Conservation (phyloP, 2,329 filamentous ascomycete species). For the Rutstroemia sp. region DNA sequence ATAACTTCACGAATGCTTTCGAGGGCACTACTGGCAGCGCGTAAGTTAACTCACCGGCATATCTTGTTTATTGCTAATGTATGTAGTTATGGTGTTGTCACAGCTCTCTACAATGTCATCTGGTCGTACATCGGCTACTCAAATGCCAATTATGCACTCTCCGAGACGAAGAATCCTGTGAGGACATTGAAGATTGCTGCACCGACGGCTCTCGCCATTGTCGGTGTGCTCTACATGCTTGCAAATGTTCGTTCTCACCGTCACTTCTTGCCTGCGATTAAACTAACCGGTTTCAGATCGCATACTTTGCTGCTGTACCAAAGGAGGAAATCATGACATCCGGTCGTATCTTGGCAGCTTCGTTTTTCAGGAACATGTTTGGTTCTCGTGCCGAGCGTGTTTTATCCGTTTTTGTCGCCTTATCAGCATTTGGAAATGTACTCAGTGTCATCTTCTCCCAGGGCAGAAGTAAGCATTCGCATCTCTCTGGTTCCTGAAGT, state of each 20-base stretch:
- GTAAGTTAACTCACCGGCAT: constrained; percentile 26
- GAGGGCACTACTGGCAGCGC: constrained; percentile 57
- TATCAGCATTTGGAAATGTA: constrained; percentile 62
- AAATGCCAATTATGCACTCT: constrained; percentile 60
- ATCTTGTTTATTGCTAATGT: not conserved
- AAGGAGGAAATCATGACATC: constrained; percentile 45
- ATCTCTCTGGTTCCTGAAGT: not conserved
- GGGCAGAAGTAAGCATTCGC: constrained; percentile 37
- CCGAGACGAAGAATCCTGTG: constrained; percentile 59
- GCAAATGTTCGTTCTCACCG: constrained; percentile 38
- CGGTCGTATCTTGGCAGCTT: constrained; percentile 45
- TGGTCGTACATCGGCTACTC: constrained; percentile 63
- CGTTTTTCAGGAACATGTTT: constrained; percentile 50
- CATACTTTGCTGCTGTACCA: constrained; percentile 55
- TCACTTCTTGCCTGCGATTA: not conserved
- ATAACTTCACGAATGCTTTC: constrained; percentile 58
- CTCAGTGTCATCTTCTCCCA: constrained; percentile 62
- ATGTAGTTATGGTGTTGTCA: constrained; percentile 50
- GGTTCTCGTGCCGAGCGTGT: constrained; percentile 47
- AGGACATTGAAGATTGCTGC: constrained; percentile 59
- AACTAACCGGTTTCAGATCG: constrained; percentile 32
- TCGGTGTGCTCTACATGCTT: constrained; percentile 57
- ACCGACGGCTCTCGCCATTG: constrained; percentile 49
- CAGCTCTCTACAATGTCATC: constrained; percentile 64
- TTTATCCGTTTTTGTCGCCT: constrained; percentile 57